phyloP scores from a whole-genome alignment of 140 eudicot species.

The Cichorium intybus region DNA sequence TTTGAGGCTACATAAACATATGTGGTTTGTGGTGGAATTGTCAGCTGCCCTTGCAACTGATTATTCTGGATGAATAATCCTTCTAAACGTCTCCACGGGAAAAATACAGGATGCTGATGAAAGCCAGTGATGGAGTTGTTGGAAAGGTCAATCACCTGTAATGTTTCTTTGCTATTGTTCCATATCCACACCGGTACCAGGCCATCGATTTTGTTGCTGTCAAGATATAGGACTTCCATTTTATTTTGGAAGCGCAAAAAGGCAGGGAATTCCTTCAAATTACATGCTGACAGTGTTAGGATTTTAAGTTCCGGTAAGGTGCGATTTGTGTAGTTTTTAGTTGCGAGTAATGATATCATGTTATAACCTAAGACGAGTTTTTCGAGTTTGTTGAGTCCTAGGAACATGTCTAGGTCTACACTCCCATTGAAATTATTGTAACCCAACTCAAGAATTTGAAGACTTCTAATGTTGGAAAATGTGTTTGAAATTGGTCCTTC shows the following conservation, averaged over 20 bases:
- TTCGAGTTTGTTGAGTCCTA: not conserved
- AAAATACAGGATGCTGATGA: too few species aligned
- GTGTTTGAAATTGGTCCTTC: too few species aligned
- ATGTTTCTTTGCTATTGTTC: conserved; percentile 27
- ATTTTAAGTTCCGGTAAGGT: too few species aligned
- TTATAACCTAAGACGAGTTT: too few species aligned
- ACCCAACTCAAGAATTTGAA: too few species aligned
- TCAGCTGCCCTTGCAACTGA: too few species aligned
- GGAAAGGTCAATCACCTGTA: not conserved
- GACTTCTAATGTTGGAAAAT: too few species aligned
- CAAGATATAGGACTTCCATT: not conserved
- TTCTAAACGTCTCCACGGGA: too few species aligned
- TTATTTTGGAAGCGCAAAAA: conserved; percentile 24
- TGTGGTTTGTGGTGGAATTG: conserved; percentile 18
- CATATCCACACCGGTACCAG: conserved; percentile 29
- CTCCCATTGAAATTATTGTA: too few species aligned
- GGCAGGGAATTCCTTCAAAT: conserved; percentile 33
- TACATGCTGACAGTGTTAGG: conserved; percentile 24
- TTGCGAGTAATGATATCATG: too few species aligned
- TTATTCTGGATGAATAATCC: too few species aligned
- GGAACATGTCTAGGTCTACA: not conserved
- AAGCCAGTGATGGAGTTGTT: conserved; percentile 22
- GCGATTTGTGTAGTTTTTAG: too few species aligned
- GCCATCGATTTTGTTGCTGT: conserved; percentile 1
- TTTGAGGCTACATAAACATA: conserved; percentile 1